These are phyloP conservation scores for Arthrocladium fulminans DNA, from an alignment of 2,329 filamentous ascomycete genomes.

Conservation along the genomic window DNA sequence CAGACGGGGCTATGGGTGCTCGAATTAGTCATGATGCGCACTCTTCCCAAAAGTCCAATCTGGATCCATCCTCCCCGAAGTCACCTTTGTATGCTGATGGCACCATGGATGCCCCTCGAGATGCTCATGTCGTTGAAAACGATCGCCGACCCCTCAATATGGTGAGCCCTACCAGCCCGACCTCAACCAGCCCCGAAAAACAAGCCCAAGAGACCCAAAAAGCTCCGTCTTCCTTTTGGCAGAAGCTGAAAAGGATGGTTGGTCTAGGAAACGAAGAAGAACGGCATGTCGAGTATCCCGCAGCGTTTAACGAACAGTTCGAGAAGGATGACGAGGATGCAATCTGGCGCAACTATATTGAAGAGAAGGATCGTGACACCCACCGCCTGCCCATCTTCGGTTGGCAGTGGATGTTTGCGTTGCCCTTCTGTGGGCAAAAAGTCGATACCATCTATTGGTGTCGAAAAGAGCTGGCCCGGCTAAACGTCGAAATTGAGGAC, in stretches of 20 bases:
- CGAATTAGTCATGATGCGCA: not conserved
- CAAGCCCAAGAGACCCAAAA: not conserved
- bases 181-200: constrained; percentile 3
- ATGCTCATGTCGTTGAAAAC: constrained; percentile 3
- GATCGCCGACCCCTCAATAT: constrained; percentile 9
- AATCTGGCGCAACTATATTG: constrained; percentile 74
- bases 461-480: constrained; percentile 70
- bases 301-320: constrained; percentile 54
- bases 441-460: constrained; percentile 93
- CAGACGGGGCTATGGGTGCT: not conserved
- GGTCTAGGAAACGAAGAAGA: constrained; percentile 18
- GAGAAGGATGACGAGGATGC: constrained; percentile 56
- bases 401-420: constrained; percentile 60
- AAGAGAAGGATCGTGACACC: constrained; percentile 72
- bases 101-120: constrained; percentile 2
- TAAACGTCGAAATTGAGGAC: constrained; percentile 85
- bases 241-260: constrained; percentile 18
- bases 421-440: constrained; percentile 78
- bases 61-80: constrained; percentile 3
- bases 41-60: not conserved
- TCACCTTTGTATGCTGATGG: constrained; percentile 7
- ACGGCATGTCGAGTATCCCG: constrained; percentile 44
- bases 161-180: constrained; percentile 5
- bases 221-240: not conserved
- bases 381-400: constrained; percentile 62